Conservation (phyloP, 2,329 filamentous ascomycete genomes). For the Penicillium sp. region DNA sequence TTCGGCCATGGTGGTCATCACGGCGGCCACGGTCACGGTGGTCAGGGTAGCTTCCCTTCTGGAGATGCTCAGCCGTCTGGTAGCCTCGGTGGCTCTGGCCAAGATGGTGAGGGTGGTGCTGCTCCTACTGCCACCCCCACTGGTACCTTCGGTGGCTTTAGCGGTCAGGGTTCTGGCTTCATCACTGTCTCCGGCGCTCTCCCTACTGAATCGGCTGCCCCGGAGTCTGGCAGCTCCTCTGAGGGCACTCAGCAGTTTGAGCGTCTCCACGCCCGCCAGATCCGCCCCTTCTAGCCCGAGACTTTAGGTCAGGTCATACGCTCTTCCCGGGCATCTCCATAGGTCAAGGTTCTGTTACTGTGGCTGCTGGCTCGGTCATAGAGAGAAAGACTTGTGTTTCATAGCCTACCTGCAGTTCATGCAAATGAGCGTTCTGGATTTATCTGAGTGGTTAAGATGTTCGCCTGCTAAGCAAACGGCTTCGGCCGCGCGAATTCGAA, state of each 20-base stretch:
- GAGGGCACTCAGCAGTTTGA: slow-evolving; percentile 16
- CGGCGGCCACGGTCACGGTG: not conserved
- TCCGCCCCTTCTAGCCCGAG: slow-evolving; percentile 27
- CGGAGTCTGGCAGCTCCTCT: slow-evolving; percentile 2
- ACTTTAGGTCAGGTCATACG: slow-evolving; percentile 4
- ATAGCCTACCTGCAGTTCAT: slow-evolving; percentile 7
- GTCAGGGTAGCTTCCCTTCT: not conserved
- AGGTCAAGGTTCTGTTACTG: slow-evolving; percentile 16
- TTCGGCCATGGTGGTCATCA: slow-evolving; percentile 5
- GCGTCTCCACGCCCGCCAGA: slow-evolving; percentile 34
- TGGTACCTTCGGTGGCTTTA: slow-evolving; percentile 5
- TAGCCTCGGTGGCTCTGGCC: slow-evolving; percentile 11
- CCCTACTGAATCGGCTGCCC: slow-evolving; percentile 13
- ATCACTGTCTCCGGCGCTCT: slow-evolving; percentile 5
- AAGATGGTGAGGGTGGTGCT: slow-evolving; percentile 4
- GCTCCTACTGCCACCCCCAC: slow-evolving; percentile 15
- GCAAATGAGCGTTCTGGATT: slow-evolving; percentile 5
- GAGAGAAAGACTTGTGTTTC: slow-evolving; percentile 7
- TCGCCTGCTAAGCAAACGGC: slow-evolving; percentile 11
- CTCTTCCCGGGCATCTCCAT: slow-evolving; percentile 11
- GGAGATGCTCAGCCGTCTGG: slow-evolving; percentile 9
- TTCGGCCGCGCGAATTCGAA: slow-evolving; percentile 9
- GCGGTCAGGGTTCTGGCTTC: slow-evolving; percentile 5
- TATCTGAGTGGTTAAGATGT: slow-evolving; percentile 8
- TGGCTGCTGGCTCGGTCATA: slow-evolving; percentile 29